Evolutionary conservation across 2,329 filamentous ascomycete species (phyloP), one percentile per base, ranked within the genome.

Genomic region (Bimuria novae-zelandiae): DNA sequence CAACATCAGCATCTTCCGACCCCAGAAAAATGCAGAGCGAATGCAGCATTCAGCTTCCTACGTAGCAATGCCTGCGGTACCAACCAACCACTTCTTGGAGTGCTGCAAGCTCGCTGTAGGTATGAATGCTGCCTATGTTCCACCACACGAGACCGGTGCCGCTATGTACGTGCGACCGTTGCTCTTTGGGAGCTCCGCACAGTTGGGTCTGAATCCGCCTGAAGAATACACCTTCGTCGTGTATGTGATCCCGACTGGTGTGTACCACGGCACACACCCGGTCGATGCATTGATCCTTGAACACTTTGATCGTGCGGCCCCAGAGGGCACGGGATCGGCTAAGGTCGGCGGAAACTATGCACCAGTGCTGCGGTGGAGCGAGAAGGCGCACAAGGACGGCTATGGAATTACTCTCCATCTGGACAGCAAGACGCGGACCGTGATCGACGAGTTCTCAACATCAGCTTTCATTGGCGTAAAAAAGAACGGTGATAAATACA

Each of bases 311-410:
- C 89, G 93, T 25, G 85, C 92, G 0, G 93, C 93, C n/a, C 93
- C 94, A 1, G 85, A 92, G 65, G 93, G 93, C 0, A 95, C 90
- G 0, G 93, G 93, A 0, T 87, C 85, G 57, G 93, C 91, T n/a
- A 97, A 97, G 77, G 83, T 97, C 3, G 93, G 94, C 22, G 94
- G 93, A 12, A 97, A 97, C 77, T 97, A 97, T 71, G 93, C 92
- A 8, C 93, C 93, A 2, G 93, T 97, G 4, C 76, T 97, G 67
- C 82, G 89, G 51, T 92, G 90, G 82, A 95, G 90, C 69, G 92
- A 96, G 65, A 87, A 84, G 68, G 93, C 94, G 1, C 80, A 88
- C 52, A 78, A 80, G 16, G 84, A 90, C 54, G 93, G 93, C 27
- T 97, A 84, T 69, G 92, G 90, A n/a, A 97, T 97, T 68, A 97